Evolutionary conservation across 805 yeast species (phyloP).

Genomic region (Kazachstania taianensis): DNA sequence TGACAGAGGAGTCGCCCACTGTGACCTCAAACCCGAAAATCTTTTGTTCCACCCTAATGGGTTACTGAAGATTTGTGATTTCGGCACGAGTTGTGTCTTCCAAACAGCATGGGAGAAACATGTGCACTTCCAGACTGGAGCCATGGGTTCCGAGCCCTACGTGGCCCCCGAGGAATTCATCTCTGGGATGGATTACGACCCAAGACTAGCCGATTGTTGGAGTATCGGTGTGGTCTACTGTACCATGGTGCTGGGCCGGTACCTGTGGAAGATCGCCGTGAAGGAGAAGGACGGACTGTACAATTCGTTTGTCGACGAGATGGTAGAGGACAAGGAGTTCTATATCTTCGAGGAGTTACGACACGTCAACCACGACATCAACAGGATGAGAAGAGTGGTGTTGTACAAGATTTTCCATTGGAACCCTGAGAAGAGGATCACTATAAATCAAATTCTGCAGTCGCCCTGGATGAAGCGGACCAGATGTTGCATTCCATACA

Average conservation of each 20-base stretch:
- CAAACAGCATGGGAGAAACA: slow-evolving; percentile 82
- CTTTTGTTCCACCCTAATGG: slow-evolving; percentile 60
- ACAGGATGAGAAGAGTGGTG: slow-evolving; percentile 36
- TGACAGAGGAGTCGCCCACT: slow-evolving; percentile 85
- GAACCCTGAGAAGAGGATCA: slow-evolving; percentile 43
- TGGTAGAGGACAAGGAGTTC: slow-evolving; percentile 34
- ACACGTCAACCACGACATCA: slow-evolving; percentile 32
- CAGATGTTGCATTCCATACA: slow-evolving; percentile 38
- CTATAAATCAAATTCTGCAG: slow-evolving; percentile 41
- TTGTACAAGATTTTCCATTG: slow-evolving; percentile 54
- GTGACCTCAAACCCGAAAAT: slow-evolving; percentile 87
- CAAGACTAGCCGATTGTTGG: slow-evolving; percentile 81
- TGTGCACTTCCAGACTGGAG: slow-evolving; percentile 56
- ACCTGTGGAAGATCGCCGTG: slow-evolving; percentile 75
- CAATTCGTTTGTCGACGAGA: slow-evolving; percentile 38
- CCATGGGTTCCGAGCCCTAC: slow-evolving; percentile 83
- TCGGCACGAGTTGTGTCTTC: slow-evolving; percentile 87
- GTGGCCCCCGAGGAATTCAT: slow-evolving; percentile 84
- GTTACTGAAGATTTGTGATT: slow-evolving; percentile 63
- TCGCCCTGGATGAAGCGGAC: slow-evolving; percentile 54
- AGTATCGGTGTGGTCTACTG: slow-evolving; percentile 70
- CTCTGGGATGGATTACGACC: slow-evolving; percentile 50
- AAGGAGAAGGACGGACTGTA: slow-evolving; percentile 41
- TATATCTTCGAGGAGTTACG: slow-evolving; percentile 44
- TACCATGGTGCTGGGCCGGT: slow-evolving; percentile 80